Evolutionary conservation across 768 basidiomycete genomes (phyloP).

Genomic region (Trichaptum fuscoviolaceum): DNA sequence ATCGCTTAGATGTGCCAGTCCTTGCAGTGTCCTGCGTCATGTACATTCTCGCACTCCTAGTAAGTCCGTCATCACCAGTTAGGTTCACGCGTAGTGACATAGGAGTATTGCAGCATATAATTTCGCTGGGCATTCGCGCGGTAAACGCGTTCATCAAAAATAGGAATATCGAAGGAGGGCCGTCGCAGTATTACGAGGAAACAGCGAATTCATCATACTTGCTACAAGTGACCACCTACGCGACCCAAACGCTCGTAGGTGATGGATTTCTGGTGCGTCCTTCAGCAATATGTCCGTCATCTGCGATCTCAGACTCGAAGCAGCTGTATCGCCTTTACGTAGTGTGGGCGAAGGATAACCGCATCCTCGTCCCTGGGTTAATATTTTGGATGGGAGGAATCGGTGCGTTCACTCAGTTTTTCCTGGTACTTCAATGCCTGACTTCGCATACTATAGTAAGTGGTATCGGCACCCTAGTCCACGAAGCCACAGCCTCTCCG

Average conservation of each 20-base stretch:
- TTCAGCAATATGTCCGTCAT: not conserved
- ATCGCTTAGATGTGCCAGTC: conserved; percentile 27
- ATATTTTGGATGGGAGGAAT: conserved; percentile 28
- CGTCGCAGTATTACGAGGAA: conserved; percentile 27
- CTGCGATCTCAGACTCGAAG: no score
- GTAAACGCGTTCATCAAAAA: conserved; percentile 30
- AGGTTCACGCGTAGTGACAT: not conserved
- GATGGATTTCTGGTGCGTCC: conserved; percentile 30
- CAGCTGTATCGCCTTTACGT: conserved; percentile 24
- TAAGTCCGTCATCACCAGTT: conserved; percentile 11
- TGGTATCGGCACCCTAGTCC: conserved; percentile 28
- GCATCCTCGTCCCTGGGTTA: conserved; percentile 22
- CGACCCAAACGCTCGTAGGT: conserved; percentile 33
- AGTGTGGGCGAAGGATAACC: conserved; percentile 25
- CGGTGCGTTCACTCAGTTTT: conserved; percentile 16
- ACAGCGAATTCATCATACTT: conserved; percentile 31
- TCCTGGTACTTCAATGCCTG: not conserved
- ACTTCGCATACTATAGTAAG: conserved; percentile 15
- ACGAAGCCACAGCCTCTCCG: conserved; percentile 23
- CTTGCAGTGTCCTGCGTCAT: conserved; percentile 26
- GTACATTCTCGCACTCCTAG: conserved; percentile 30
- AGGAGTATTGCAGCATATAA: conserved; percentile 26
- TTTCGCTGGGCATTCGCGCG: conserved; percentile 29
- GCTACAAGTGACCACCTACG: conserved; percentile 32
- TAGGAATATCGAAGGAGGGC: conserved; percentile 13